Conservation (phyloP, 108 stramenopile genomes). For the Parietichytrium sp. region DNA sequence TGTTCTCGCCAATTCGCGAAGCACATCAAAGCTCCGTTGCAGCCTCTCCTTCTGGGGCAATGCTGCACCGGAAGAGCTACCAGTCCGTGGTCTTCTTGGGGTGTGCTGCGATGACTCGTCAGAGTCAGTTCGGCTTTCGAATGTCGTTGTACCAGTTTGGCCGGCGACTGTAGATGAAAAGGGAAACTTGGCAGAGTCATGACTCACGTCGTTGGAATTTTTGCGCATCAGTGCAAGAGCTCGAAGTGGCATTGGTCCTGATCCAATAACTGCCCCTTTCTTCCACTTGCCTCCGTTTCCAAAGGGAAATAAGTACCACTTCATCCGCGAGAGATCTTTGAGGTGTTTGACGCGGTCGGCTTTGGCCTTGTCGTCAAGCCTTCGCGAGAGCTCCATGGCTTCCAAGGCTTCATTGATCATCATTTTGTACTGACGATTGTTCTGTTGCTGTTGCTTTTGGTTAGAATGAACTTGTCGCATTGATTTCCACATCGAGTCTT, state of each 20-base stretch:
- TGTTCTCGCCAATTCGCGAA: neutral
- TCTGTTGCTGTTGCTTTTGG: neutral
- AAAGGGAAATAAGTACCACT: slow-evolving; percentile 31
- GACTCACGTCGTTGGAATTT: no score
- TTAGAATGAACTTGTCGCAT: neutral
- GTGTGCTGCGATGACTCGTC: no score
- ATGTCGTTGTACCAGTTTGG: no score
- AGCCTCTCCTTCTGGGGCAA: no score
- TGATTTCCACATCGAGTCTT: no score
- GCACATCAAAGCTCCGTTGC: neutral
- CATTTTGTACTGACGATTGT: neutral
- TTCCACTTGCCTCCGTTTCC: neutral
- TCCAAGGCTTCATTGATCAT: slow-evolving; percentile 7
- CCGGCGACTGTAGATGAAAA: no score
- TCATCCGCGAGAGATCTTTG: slow-evolving; percentile 10
- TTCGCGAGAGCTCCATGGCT: neutral
- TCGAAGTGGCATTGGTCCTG: neutral
- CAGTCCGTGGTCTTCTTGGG: no score
- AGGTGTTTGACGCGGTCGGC: neutral
- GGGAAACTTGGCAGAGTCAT: no score
- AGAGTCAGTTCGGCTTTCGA: no score
- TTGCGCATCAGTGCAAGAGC: neutral
- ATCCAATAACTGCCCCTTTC: slow-evolving; percentile 2
- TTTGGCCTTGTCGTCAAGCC: slow-evolving; percentile 1
- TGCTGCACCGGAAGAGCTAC: no score